These are phyloP conservation scores for Fusarium sp. DNA, from an alignment of 2,329 filamentous ascomycete species.

Conservation along the genomic window DNA sequence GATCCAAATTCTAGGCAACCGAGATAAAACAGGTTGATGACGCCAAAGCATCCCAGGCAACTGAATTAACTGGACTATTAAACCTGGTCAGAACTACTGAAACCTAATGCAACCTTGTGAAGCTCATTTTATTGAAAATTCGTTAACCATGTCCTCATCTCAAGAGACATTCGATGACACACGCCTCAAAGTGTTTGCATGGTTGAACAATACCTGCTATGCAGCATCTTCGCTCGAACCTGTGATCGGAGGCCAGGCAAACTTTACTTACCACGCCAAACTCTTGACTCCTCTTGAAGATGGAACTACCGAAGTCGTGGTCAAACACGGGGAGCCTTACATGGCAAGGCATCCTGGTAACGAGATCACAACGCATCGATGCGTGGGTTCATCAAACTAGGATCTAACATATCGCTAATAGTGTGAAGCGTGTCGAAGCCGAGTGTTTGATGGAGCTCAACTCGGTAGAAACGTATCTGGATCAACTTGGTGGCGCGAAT, in stretches of 20 bases:
- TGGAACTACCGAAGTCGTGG: background rate
- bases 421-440: background rate
- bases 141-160: background rate
- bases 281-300: background rate
- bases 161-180: background rate
- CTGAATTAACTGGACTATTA: background rate
- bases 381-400: background rate
- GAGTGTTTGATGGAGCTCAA: background rate
- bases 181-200: background rate
- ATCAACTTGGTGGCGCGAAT: background rate
- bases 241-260: background rate
- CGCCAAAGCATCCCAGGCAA: background rate
- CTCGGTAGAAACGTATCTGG: accelerated
- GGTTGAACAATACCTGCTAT: background rate
- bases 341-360: conserved; percentile 9
- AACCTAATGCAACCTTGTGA: background rate
- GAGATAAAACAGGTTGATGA: background rate
- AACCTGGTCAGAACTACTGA: background rate
- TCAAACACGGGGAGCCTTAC: conserved; percentile 9
- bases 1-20: too few species aligned
- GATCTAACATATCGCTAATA: background rate
- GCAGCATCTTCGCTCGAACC: background rate
- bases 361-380: background rate
- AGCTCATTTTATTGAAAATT: background rate
- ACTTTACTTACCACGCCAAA: conserved; percentile 1